Evolutionary conservation across 2,329 filamentous ascomycete species (phyloP).

Genomic region (Aspergillus jensenii): DNA sequence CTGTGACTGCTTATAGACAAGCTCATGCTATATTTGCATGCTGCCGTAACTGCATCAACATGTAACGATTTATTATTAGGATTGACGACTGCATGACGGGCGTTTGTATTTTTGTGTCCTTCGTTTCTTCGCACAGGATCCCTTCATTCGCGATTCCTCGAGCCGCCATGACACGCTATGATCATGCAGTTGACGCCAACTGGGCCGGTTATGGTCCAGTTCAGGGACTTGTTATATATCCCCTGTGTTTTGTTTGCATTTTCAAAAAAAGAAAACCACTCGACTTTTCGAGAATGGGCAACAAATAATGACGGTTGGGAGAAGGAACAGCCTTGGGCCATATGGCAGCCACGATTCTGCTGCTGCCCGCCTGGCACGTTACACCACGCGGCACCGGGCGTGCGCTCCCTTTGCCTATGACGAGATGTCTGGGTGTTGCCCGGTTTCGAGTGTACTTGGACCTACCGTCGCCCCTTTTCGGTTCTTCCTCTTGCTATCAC

Average conservation of each 20-base stretch:
- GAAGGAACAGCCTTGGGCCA: background rate
- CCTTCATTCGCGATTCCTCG: constrained; percentile 1
- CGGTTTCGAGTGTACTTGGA: constrained; percentile 16
- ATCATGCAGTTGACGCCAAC: constrained; percentile 32
- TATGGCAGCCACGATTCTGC: background rate
- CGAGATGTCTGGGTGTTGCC: background rate
- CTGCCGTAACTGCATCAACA: constrained; percentile 34
- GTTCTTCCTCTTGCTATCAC: constrained; percentile 22
- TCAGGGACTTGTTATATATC: constrained; percentile 26
- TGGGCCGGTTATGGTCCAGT: constrained; percentile 35
- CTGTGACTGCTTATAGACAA: constrained; percentile 5
- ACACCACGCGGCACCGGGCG: background rate
- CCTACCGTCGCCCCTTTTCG: constrained; percentile 33
- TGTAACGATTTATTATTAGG: constrained; percentile 42
- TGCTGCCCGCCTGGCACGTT: background rate
- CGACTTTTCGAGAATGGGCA: background rate
- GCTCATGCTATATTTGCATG: constrained; percentile 24
- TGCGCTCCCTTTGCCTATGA: background rate
- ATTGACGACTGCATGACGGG: constrained; percentile 44
- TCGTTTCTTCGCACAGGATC: constrained; percentile 10
- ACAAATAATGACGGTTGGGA: constrained; percentile 19
- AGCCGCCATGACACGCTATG: constrained; percentile 9
- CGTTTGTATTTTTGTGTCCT: constrained; percentile 30
- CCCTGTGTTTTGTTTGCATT: background rate
- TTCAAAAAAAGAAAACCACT: background rate